Evolutionary conservation across 148 eudicot species (phyloP), one percentile per base, ranked within the genome.

Genomic region (Vaccinium vitisidaea): DNA sequence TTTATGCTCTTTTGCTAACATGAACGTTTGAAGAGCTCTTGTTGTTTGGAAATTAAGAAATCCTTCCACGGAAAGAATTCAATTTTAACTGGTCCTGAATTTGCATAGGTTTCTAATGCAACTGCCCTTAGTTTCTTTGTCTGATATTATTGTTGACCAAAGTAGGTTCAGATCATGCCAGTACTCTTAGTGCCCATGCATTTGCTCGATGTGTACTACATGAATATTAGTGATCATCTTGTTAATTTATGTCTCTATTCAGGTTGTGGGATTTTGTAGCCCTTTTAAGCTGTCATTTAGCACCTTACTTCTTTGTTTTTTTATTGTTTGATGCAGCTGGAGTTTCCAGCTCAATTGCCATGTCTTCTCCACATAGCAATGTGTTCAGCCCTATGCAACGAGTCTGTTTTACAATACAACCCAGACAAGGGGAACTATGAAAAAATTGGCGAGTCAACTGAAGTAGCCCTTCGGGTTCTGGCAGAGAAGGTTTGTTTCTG

Each of bases 321-420:
- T 52, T 46, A 11, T 77, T n/a, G 79, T 81, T 77, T 59, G 56
- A 8, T 88, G 84, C 99, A 97, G 99, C 94, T 97, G 77, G 98
- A 95, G 81, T 83, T 93, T 86, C 99, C 99, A 23, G 98, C 99
- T 53, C 98, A 94, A 83, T 85, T 90, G 84, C 98, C 98, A 80
- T 92, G 98, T 83, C 99, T 97, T 87, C 96, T 97, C 39, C 99
- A 97, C 85, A 90, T 92, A 84, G 99, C 99, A 88, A 97, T 94
- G 98, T 95, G 98, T 88, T 97, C 99, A 81, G 98, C 99, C 30
- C 92, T 97, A 27, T 97, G 99, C 91, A 97, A 97, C 59, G 99
- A 95, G 90, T 97, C 99, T 74, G 86, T 88, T 85, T 87, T 97
- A 81, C 99, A 97, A 79, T 97, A 95, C 90, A 97, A 97, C 74